Base-by-base conservation (phyloP, 306 rosid species). In the Fragaria nilgerrensis region DNA sequence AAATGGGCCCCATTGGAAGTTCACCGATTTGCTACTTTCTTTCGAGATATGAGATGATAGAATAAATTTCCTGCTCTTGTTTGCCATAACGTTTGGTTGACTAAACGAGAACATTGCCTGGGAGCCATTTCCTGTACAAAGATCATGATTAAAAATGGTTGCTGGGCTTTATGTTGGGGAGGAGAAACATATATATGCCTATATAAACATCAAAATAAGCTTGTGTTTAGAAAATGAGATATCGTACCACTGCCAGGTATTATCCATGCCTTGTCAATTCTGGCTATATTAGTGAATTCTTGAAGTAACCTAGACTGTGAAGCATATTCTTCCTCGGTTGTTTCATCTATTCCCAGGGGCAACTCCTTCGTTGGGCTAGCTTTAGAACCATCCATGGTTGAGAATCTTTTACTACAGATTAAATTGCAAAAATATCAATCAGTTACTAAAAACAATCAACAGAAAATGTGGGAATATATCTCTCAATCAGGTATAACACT, bases 231-330 rank as follows among this genome's bases (percentile, higher is more conserved):
- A 47, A 16, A 41, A 53, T 52, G 65, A 63, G 78, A 39, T 73
- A 45, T 20, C 84, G 59, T 82, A 93, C 94, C 90, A 34, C 44
- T 78, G 22, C 82, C 83, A 66, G 97, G 85, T 29, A 81, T 85
- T 59, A 86, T 73, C 94, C 97, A 90, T 52, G 94, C 92, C 77
- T 87, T 94, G 85, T 91, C 86, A 86, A 94, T 86, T 88, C 47
- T 86, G 70, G 94, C 83, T 59, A 91, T 86, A 15, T 32, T 85
- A 27, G 84, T 77, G 85, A 93, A 91, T 27, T 89, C 89, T 78
- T 78, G 85, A 79, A 93, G 98, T 73, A 89, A 84, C 70, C 82
- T 85, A 58, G 97, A 91, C 71, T 89, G 85, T n/a, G 61, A 77
- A 59, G 90, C 70, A 83, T 89, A 92, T 44, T 90, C 96, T 58